A percentile compares a stretch with the other conserved stretches of the same genome.
phyloP scores from a whole-genome alignment of 495 filamentous ascomycete genomes.

The Stereocaulon alpinum region DNA sequence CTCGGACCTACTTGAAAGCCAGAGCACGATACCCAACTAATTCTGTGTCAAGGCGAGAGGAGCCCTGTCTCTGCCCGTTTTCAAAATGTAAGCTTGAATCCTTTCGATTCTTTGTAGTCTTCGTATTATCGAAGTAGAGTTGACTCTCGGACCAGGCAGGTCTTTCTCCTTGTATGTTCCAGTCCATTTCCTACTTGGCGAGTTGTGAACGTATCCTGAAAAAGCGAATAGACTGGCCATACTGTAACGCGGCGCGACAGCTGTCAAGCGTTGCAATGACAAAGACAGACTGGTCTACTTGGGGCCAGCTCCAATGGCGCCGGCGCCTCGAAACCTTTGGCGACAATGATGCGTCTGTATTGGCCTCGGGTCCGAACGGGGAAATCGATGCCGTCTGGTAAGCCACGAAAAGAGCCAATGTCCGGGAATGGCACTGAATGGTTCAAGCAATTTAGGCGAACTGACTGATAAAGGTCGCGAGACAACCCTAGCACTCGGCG shows the following conservation, averaged over 20 bases:
- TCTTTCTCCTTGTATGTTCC: constrained; percentile 51
- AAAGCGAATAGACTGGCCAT: constrained; percentile 66
- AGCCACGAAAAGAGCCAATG: constrained; percentile 11
- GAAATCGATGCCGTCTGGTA: constrained; percentile 69
- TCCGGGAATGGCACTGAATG: not conserved
- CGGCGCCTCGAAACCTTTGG: constrained; percentile 76
- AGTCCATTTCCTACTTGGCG: constrained; percentile 13
- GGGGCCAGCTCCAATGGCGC: constrained; percentile 64
- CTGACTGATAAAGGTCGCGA: constrained; percentile 79
- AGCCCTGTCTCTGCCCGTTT: constrained; percentile 74
- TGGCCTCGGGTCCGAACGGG: constrained; percentile 54
- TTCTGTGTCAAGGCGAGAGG: constrained; percentile 15
- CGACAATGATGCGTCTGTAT: constrained; percentile 53
- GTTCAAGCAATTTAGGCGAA: constrained; percentile 62
- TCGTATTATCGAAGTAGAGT: not conserved
- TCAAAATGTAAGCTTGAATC: constrained; percentile 51
- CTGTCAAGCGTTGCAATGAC: constrained; percentile 61
- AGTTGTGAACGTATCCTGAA: not conserved
- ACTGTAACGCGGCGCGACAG: constrained; percentile 66
- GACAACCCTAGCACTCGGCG: constrained; percentile 72
- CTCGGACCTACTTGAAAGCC: constrained; percentile 9
- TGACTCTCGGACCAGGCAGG: constrained; percentile 47
- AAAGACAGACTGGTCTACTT: constrained; percentile 44
- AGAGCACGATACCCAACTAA: not conserved
- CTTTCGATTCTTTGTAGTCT: not conserved